Evolutionary conservation across 352 stramenopile species (phyloP).

Genomic region (Pythium myriotylum): DNA sequence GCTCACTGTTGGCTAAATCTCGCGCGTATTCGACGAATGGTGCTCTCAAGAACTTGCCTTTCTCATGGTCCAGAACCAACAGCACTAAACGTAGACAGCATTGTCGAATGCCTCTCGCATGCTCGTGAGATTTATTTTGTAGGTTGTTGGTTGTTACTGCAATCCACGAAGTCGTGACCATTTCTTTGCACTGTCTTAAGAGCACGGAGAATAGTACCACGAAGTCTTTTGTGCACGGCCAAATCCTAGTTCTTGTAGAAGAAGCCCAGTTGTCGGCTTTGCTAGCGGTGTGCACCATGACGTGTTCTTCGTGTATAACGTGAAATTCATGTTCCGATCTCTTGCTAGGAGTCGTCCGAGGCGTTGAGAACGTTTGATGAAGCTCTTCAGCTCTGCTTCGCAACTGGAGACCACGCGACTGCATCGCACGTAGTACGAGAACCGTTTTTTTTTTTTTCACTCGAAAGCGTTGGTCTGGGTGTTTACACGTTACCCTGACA

Average conservation of each 20-base stretch:
- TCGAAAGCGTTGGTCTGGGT: neutral
- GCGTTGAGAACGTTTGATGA: constrained; percentile 39
- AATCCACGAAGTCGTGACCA: no score
- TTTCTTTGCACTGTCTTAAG: neutral
- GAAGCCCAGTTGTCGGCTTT: constrained; percentile 40
- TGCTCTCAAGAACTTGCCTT: neutral
- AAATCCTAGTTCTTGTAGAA: constrained; percentile 53
- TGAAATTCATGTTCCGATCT: neutral
- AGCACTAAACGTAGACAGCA: neutral
- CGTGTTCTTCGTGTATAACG: no score
- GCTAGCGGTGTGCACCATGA: constrained; percentile 29
- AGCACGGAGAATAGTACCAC: constrained; percentile 33
- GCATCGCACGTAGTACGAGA: constrained; percentile 46
- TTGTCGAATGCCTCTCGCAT: neutral
- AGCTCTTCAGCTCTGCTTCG: constrained; percentile 49
- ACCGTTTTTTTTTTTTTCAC: neutral
- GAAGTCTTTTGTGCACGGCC: constrained; percentile 35
- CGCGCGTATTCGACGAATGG: constrained; percentile 13
- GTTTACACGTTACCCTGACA: constrained; percentile 9
- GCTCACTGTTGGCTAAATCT: constrained; percentile 23
- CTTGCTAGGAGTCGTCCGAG: constrained; percentile 32
- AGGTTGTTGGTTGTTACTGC: no score
- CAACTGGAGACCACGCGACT: constrained; percentile 46
- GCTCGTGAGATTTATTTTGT: constrained; percentile 20
- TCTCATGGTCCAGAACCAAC: neutral